Evolutionary conservation across 305 asterid genomes (phyloP).

Genomic region (Caryopteris hybrid): DNA sequence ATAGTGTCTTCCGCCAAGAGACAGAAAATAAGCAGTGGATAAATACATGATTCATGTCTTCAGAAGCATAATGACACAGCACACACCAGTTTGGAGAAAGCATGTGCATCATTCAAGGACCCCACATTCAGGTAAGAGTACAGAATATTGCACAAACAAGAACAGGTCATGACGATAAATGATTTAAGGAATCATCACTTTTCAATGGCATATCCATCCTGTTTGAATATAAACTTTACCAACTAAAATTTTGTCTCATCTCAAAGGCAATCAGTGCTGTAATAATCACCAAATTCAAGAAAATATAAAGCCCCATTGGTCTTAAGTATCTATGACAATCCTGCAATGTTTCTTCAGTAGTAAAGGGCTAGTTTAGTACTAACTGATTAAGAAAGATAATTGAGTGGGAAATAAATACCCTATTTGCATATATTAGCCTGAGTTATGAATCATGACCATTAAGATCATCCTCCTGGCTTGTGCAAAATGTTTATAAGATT

Average conservation of each 20-base stretch:
- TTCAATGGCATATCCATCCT: background rate
- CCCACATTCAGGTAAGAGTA: background rate
- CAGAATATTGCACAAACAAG: background rate
- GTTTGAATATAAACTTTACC: background rate
- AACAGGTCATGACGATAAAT: background rate
- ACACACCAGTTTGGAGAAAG: too few relatives aligned
- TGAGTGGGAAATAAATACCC: background rate
- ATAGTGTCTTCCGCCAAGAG: too few relatives aligned
- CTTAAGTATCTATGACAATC: background rate
- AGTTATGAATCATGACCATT: background rate
- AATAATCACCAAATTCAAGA: background rate
- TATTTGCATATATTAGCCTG: background rate
- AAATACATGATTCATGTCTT: too few relatives aligned
- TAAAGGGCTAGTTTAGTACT: background rate
- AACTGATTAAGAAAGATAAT: background rate
- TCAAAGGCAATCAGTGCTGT: background rate
- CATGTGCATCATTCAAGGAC: background rate
- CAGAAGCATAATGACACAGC: too few relatives aligned
- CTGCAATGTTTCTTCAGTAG: background rate
- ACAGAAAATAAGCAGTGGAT: too few relatives aligned
- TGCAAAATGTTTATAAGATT: conserved; percentile 9
- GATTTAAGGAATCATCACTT: background rate
- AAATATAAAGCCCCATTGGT: background rate
- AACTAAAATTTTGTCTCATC: background rate
- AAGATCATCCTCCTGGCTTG: background rate